Evolutionary conservation across 176 grass and related monocot genomes (phyloP), one percentile per base, ranked within the genome.

Genomic region (Triticum dicoccoides): DNA sequence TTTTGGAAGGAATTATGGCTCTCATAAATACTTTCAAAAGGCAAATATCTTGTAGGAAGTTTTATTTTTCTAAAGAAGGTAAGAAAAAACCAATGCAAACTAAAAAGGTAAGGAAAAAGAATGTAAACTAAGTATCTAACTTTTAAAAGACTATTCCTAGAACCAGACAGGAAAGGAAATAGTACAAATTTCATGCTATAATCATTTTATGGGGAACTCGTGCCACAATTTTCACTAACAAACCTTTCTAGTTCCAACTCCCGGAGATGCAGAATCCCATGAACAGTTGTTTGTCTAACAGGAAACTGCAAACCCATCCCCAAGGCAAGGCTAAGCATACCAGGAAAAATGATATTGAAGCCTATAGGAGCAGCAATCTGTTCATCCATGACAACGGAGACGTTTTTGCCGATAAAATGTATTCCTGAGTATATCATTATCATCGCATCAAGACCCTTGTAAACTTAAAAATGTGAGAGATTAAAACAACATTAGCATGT

Each of bases 301-400:
- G 82, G 88, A 84, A 97, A 11, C 20, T 92, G 61, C 23, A 94
- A 80, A 61, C 87, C 90, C 84, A 91, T 89, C 8, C 83, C 84
- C 34, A 61, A 86, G 82, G 88, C 95, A 37, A 88, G 87, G 71
- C 78, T 81, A 79, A 97, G 61, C 63, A 97, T 88, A 61, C 82
- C 69, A 45, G 92, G 78, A 79, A 97, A 92, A 80, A 82, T 97
- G 77, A 97, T 86, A 56, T 82, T 87, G 78, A 97, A 97, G 42
- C 95, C 95, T 47, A 94, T 25, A 71, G 95, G 92, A 76, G 88
- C 82, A 83, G 15, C 35, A 35, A 80, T 78, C 13, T 89, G 45
- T 44, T 84, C 64, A 82, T 89, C 42, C 82, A 91, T 86, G 81
- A 84, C 75, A 63, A 83, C 25, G 2, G 83, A 87, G 15, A 92